Conservation (phyloP, 2,329 filamentous ascomycete genomes). For the Penicillium sclerotiorum region DNA sequence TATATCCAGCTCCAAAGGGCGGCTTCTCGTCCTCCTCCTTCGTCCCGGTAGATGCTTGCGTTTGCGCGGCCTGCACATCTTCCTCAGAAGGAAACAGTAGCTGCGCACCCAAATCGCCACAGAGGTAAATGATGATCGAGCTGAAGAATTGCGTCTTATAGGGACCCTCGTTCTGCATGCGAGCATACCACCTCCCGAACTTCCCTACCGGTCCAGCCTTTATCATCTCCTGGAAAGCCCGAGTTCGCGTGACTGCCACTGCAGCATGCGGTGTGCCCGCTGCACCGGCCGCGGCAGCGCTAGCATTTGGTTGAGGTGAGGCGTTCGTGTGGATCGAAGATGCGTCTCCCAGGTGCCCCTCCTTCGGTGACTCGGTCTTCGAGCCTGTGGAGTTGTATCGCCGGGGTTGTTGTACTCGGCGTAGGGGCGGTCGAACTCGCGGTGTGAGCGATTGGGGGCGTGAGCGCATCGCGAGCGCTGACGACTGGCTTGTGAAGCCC, state of each 20-base stretch:
- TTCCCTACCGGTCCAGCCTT: slow-evolving; percentile 36
- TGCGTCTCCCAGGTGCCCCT: slow-evolving; percentile 3
- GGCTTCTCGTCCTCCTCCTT: slow-evolving; percentile 37
- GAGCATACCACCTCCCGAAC: slow-evolving; percentile 59
- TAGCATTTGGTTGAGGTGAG: slow-evolving; percentile 8
- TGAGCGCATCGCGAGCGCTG: slow-evolving; percentile 14
- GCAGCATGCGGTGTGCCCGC: slow-evolving; percentile 23
- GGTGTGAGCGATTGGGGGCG: slow-evolving; percentile 12
- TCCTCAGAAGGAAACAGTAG: slow-evolving; percentile 54
- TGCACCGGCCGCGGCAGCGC: slow-evolving; percentile 24
- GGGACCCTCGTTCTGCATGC: slow-evolving; percentile 71
- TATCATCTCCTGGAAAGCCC: slow-evolving; percentile 34
- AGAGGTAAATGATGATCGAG: slow-evolving; percentile 75
- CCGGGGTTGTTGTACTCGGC: slow-evolving; percentile 21
- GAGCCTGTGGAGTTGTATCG: slow-evolving; percentile 20
- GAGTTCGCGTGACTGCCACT: slow-evolving; percentile 21
- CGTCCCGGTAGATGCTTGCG: slow-evolving; percentile 18
- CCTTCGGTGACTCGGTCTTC: slow-evolving; percentile 9
- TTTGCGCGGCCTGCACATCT: slow-evolving; percentile 34
- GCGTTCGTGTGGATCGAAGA: background rate
- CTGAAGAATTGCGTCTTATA: slow-evolving; percentile 78
- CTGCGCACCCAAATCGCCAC: slow-evolving; percentile 78
- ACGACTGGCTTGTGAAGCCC: slow-evolving; percentile 13
- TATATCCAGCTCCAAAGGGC: slow-evolving; percentile 53
- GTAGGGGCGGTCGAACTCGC: slow-evolving; percentile 16